Evolutionary conservation across 345 rosid species (phyloP).

Genomic region (Murraya koenigii): DNA sequence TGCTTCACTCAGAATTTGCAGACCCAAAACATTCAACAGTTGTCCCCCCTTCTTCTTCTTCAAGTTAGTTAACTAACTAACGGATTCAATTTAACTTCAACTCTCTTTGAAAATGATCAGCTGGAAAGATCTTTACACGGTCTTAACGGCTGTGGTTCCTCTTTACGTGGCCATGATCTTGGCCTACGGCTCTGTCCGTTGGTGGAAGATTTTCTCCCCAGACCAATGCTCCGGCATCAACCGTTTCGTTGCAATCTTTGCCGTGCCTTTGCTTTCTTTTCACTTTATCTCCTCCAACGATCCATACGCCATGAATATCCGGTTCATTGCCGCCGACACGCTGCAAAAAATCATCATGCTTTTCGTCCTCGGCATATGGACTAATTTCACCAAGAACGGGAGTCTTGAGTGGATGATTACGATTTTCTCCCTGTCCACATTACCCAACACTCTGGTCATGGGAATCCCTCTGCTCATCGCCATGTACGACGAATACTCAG

Average conservation of each 20-base stretch:
- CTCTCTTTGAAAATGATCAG: constrained; percentile 51
- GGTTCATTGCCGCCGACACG: constrained; percentile 89
- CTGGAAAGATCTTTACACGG: constrained; percentile 77
- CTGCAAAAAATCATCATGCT: constrained; percentile 84
- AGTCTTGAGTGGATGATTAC: constrained; percentile 95
- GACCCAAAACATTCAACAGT: constrained; percentile 1
- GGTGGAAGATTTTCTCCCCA: constrained; percentile 95
- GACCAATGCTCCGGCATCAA: constrained; percentile 99
- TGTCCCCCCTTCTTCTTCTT: neutral
- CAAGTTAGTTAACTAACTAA: constrained; percentile 33
- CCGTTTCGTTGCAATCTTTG: constrained; percentile 90
- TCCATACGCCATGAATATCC: constrained; percentile 78
- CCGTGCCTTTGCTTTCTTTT: constrained; percentile 92
- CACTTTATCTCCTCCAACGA: constrained; percentile 88
- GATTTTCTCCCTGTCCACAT: constrained; percentile 80
- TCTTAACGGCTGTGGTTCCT: constrained; percentile 83
- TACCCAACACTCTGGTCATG: constrained; percentile 95
- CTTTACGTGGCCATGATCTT: constrained; percentile 92
- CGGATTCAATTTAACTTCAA: constrained; percentile 19
- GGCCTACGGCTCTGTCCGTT: constrained; percentile 92
- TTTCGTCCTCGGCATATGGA: constrained; percentile 56
- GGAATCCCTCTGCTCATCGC: constrained; percentile 91
- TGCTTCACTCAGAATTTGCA: constrained; percentile 4
- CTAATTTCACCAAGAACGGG: constrained; percentile 53
- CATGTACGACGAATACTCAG: constrained; percentile 72